Base-by-base conservation (phyloP, 441 rosid species). In the Mallotus japonicus region DNA sequence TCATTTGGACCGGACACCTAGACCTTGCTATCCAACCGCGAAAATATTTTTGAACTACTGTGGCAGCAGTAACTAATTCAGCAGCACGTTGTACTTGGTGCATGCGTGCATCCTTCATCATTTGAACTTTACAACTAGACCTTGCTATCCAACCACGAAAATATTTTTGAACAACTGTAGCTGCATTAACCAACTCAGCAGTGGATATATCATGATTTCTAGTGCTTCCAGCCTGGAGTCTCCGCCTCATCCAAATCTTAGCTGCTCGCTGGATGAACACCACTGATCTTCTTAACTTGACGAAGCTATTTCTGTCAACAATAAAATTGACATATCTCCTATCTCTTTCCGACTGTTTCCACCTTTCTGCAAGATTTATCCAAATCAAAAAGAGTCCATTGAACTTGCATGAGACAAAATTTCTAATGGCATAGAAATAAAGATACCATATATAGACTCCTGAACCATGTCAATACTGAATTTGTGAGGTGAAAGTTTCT, bases 241-340 rank as follows among this genome's bases (percentile, higher is more conserved):
- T 82, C 74, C 42, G 75, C 65, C 54, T 65, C 51, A 80, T 84
- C 87, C 88, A 85, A 73, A 74, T 78, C 86, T 88, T 88, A 78
- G 86, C 70, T 47, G 91, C 92, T 76, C 65, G 67, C 82, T 92
- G 97, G 76, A 88, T 88, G 79, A 81, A 73, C 77, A 83, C 59
- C 61, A 73, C 83, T 19, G 89, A 84, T 64, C 74, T 81, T 82
- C 76, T 83, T 72, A 83, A 61, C 70, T 78, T 86, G 69, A 88
- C 65, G 77, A 87, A 88, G 63, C 72, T 75, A 71, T 84, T 86
- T 68, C 93, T 86, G 65, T 86, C 89, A 77, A 78, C 79, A 75
- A 87, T 70, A 75, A 81, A 81, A 73, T 79, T 71, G 54, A 73
- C 71, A 75, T 83, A 79, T 73, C 89, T 83, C 65, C 62, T 58